Percentiles rank a stretch among this genome's conserved stretches.
These are phyloP conservation scores for Nannizzia gypsea DNA, from an alignment of 2,329 filamentous ascomycete genomes.

Conservation along the genomic window DNA sequence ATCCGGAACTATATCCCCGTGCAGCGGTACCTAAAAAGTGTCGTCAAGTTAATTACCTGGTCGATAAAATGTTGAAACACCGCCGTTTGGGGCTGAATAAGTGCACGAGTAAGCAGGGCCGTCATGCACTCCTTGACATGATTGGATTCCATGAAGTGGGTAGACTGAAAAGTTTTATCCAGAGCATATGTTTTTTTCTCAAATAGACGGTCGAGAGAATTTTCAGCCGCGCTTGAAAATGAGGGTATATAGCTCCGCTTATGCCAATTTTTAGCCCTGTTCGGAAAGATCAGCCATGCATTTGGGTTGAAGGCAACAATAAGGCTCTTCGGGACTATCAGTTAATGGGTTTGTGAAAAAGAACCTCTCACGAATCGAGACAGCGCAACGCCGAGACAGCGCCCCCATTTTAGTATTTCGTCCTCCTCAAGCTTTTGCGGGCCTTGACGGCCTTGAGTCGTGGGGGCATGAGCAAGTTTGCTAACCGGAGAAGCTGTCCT, in stretches of 20 bases:
- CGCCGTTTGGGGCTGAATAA: background rate
- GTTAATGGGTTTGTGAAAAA: background rate
- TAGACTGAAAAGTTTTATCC: no score
- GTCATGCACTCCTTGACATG: background rate
- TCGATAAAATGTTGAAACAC: background rate
- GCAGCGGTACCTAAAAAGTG: background rate
- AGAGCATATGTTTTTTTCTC: background rate
- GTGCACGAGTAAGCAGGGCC: background rate
- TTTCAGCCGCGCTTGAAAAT: background rate
- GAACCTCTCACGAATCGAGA: no score
- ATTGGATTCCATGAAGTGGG: background rate
- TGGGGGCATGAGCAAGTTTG: no score
- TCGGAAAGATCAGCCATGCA: background rate
- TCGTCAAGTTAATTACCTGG: background rate
- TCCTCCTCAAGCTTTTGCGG: background rate
- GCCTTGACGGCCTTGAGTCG: background rate
- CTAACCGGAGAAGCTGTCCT: no score
- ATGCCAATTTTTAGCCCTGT: background rate
- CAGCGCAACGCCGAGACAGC: background rate
- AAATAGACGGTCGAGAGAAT: background rate
- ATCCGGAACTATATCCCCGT: no score
- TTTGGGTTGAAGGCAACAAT: background rate
- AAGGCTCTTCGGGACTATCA: background rate
- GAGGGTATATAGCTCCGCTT: background rate
- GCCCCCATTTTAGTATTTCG: no score